These are phyloP conservation scores for Ichthyophthirius multifiliis DNA, from an alignment of 169 alveolate species.

Conservation along the genomic window DNA sequence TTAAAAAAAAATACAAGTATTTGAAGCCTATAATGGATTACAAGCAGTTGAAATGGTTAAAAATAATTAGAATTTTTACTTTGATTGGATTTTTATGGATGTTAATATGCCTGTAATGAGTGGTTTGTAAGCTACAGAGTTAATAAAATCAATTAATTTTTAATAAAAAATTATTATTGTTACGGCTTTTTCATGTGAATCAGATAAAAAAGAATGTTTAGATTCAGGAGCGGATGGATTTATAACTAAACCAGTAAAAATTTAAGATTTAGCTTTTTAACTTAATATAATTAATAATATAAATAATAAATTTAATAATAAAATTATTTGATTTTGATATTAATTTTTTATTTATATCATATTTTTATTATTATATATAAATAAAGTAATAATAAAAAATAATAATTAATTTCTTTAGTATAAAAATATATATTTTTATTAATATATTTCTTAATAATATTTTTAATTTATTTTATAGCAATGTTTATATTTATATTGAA, in stretches of 20 bases:
- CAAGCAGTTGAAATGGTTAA: neutral
- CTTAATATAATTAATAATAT: too few relatives aligned
- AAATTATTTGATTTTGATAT: too few relatives aligned
- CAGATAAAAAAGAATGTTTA: neutral
- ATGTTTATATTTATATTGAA: too few relatives aligned
- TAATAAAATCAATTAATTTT: neutral
- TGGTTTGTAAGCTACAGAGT: conserved; percentile 11
- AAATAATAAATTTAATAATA: too few relatives aligned
- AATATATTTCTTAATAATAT: too few relatives aligned
- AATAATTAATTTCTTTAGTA: too few relatives aligned
- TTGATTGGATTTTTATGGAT: conserved; percentile 12
- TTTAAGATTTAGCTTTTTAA: too few relatives aligned
- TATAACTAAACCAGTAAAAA: conserved; percentile 1
- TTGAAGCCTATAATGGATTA: neutral
- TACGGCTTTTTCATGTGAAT: neutral
- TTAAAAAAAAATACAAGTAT: neutral
- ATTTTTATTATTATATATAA: too few relatives aligned
- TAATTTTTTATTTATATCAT: too few relatives aligned
- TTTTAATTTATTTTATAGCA: too few relatives aligned
- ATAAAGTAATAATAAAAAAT: too few relatives aligned
- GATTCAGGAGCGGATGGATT: neutral
- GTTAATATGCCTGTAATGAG: conserved; percentile 15
- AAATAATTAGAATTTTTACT: neutral
- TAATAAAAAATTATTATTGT: neutral
- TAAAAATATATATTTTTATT: too few relatives aligned